A percentile compares a stretch with the other conserved stretches of the same genome.
Conservation (phyloP, 495 filamentous ascomycete genomes). For the Annulohypoxylon bovei region DNA sequence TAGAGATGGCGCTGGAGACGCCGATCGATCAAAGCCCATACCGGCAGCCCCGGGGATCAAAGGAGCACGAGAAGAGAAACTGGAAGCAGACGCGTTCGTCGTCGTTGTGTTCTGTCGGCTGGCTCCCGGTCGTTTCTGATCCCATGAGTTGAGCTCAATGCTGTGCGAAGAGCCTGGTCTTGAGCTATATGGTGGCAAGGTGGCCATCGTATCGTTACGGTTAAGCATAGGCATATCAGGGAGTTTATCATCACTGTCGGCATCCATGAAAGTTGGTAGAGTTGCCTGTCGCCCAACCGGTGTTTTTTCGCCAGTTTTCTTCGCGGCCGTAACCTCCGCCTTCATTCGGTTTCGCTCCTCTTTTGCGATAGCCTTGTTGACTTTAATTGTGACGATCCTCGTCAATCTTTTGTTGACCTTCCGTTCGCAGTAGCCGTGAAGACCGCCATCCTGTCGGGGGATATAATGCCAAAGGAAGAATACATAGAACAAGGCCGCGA, state of each 20-base stretch:
- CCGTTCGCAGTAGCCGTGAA: slow-evolving; percentile 85
- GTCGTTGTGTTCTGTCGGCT: slow-evolving; percentile 46
- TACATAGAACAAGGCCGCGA: slow-evolving; percentile 80
- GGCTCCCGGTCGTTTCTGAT: slow-evolving; percentile 56
- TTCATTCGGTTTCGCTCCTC: slow-evolving; percentile 67
- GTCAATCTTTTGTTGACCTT: slow-evolving; percentile 86
- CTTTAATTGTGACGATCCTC: slow-evolving; percentile 80
- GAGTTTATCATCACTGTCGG: slow-evolving; percentile 61
- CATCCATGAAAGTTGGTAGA: slow-evolving; percentile 68
- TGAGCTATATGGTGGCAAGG: slow-evolving; percentile 69
- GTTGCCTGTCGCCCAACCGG: slow-evolving; percentile 71
- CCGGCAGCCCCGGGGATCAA: slow-evolving; percentile 66
- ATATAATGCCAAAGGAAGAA: slow-evolving; percentile 92
- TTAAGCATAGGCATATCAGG: slow-evolving; percentile 68
- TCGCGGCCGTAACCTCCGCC: slow-evolving; percentile 66
- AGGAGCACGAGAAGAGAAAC: slow-evolving; percentile 66
- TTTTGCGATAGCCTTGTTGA: slow-evolving; percentile 84
- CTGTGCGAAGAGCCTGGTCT: slow-evolving; percentile 62
- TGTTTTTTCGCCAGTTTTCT: slow-evolving; percentile 62
- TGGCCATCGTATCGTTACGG: slow-evolving; percentile 73
- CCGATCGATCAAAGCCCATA: slow-evolving; percentile 66
- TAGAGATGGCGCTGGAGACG: slow-evolving; percentile 55
- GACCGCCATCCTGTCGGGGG: slow-evolving; percentile 75
- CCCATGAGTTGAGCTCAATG: slow-evolving; percentile 59
- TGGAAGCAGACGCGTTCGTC: slow-evolving; percentile 48